Base-by-base conservation (phyloP, 2,329 filamentous ascomycete species). In the Blastomyces silverae region DNA sequence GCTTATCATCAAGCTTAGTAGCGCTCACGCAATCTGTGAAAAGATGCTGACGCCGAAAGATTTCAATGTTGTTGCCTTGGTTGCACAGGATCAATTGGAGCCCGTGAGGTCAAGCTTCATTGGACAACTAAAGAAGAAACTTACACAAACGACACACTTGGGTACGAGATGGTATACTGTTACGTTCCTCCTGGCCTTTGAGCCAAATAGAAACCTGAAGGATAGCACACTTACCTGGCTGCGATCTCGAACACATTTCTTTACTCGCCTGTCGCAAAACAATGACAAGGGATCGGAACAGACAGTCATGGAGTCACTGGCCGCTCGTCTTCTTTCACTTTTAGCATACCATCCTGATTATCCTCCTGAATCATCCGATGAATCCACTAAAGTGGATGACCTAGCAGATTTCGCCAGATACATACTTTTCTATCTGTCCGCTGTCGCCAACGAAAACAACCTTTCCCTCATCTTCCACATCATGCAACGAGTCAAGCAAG, bases 291-390 rank as follows among this genome's bases (percentile, higher is more conserved):
- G 66, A 72, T 66, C 78, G 64, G 80, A 83, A 42, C 64, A 85
- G 83, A 85, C 83, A 11, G 83, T 89, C 8, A 85, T 99, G 80
- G 93, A 97, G 76, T 85, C 87, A 28, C 84, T 89, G 15, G 89
- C 97, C 73, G 87, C 90, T 34, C 87, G 94, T 10, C 83, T 97
- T 44, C 82, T 99, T 62, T 94, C 92, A 60, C 80, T 99, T 55
- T 83, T 99, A 55, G 92, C 93, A 5, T 93, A 97, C 74, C 94
- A 99, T 74, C 92, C 92, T 0, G 94, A 99, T 75, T 97, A 93
- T 65, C 79, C 79, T 20, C 72, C 76, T 10, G 67, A 68, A 62
- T 64, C 65, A 5, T 71, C 74, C 17, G 72, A 74, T 28, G 71
- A 76, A 56, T 70, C 73, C 2, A 78, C 75, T 70, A 86, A 84